Base-by-base conservation (phyloP, 208 protist genomes). In the Leptomonas seymouri region DNA sequence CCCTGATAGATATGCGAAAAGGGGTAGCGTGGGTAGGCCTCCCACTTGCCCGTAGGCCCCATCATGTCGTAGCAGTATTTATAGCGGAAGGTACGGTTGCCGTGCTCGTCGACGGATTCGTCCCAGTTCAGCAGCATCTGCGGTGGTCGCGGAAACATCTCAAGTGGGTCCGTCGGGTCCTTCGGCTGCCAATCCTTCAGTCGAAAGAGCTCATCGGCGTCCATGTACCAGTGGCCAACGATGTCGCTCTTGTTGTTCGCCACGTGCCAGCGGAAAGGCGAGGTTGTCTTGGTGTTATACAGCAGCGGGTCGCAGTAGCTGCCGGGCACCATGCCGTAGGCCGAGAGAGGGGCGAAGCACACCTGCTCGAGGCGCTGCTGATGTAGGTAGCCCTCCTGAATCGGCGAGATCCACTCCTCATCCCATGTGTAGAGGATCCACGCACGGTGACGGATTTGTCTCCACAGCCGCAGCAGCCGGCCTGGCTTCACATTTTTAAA, bases 231-330 rank as follows among this genome's bases (percentile, higher is more conserved):
- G 84, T 96, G 89, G 6, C 91, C 91, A 4, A 94, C 89, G 75
- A 96, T 92, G 63, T 96, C 91, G 46, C 78, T 85, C 27, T 86
- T 61, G 18, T 85, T 85, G 58, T 94, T 94, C 14, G 88, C 84
- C 0, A 93, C 84, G 67, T 94, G 91, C 89, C 91, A 96, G 68
- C 91, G 91, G 57, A 96, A 96, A 0, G 91, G 91, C 15, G 91
- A 94, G 25, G 91, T 96, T 75, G 87, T 85, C 70, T 96, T 96
- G 12, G 91, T 96, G 80, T 96, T 96, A 76, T 96, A 96, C 78
- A 96, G 78, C 51, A 96, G 73, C 36, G 91, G 91, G 59, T 96
- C 91, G 71, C 88, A 94, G 85, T 96, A 96, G 54, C 82, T 90
- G 36, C 91, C 91, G 20, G 91, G 91, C 34, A 96, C 91, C 88